A percentile compares a stretch with the other conserved stretches of the same genome.
Evolutionary conservation across 306 rosid species (phyloP).

Genomic region (Vigna unguiculata): DNA sequence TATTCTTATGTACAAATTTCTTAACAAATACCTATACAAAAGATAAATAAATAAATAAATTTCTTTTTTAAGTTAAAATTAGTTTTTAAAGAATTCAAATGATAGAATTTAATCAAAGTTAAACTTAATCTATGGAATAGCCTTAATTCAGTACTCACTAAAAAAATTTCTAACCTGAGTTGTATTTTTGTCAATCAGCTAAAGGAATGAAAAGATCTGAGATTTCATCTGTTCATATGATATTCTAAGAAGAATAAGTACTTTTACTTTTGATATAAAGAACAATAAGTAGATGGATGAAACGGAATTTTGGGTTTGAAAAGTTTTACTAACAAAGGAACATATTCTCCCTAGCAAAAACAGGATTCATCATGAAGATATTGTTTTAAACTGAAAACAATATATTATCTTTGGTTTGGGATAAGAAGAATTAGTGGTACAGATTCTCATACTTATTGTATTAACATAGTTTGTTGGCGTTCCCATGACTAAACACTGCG

Average conservation of each 20-base stretch:
- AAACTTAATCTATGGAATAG: too few species aligned
- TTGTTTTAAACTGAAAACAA: not conserved
- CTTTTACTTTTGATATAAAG: too few species aligned
- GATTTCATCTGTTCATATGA: not conserved
- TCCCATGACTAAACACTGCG: not conserved
- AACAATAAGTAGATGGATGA: too few species aligned
- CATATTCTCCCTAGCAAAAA: constrained; percentile 30
- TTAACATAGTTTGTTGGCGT: not conserved
- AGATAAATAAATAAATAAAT: too few species aligned
- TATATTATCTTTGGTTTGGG: constrained; percentile 1
- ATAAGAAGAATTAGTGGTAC: constrained; percentile 1
- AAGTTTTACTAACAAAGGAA: not conserved
- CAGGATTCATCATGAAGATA: constrained; percentile 15
- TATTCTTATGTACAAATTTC: not conserved
- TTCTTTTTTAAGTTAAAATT: too few species aligned
- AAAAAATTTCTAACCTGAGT: too few species aligned
- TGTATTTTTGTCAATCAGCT: too few species aligned
- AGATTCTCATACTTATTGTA: too few species aligned
- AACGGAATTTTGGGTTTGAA: too few species aligned
- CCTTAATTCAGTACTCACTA: not conserved
- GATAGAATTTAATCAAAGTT: too few species aligned
- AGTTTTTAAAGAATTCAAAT: too few species aligned
- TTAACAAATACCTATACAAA: too few species aligned
- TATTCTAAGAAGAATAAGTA: not conserved
- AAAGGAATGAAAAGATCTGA: not conserved